Base-by-base conservation (phyloP, 352 stramenopile species). In the Pythium scleroteichum region DNA sequence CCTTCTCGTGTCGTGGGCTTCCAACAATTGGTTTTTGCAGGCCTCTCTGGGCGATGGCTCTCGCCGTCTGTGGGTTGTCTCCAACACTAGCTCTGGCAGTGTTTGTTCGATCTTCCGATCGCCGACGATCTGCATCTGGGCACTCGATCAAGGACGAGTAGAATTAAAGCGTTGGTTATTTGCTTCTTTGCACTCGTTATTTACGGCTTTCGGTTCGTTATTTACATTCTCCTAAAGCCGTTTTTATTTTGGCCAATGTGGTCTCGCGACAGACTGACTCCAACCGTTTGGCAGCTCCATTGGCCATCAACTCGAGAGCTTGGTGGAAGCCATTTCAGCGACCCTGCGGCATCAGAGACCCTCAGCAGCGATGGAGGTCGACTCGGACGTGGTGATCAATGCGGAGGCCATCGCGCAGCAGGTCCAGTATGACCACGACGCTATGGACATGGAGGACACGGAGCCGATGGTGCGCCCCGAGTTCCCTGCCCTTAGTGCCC, bases 401-500 rank as follows among this genome's bases (percentile, higher is more conserved):
- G 39, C 68, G 46, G 62, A 79, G 46, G 64, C 59, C 47, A 87
- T 85, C 66, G 59, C 71, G 46, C 69, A 85, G 66, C 69, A 90
- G 65, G 68, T 72, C 26, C 76, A 86, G 64, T 40, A 75, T 35
- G 58, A 71, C 27, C 63, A 77, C 40, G 71, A 85, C 20, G 69
- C 63, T 35, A 86, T 87, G 70, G 80, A 91, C 50, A 68, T 87
- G 59, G 80, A 88, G 53, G 68, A 66, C 40, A 70, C 52, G 26
- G 73, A 83, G 26, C 67, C 59, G 26, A 71, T 68, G 41, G 58
- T 83, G 45, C 75, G 69, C 8, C 85, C 82, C 35, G 79, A 79
- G 56, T 95, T 95, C 69, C 85, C 85, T 17, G 83, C 85, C 20
- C 72, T 95, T 49, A 90, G 73, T 41, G 83, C 82, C 19, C 86